phyloP scores from a whole-genome alignment of 805 yeast genomes.

The Candida schatavii region DNA sequence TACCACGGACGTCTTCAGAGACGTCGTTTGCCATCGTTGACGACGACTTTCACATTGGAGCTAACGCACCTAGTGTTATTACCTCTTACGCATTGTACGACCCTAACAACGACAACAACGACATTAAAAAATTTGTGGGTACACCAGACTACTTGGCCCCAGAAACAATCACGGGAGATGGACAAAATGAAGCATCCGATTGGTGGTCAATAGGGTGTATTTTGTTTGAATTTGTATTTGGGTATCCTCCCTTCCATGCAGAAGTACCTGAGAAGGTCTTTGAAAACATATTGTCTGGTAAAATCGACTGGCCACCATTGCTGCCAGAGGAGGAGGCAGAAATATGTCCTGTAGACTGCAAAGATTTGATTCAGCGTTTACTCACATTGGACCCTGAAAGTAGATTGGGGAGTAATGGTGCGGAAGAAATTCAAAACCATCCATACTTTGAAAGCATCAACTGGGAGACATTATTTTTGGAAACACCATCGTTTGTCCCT shows the following conservation, averaged over 20 bases:
- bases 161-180: conserved; percentile 82
- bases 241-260: conserved; percentile 94
- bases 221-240: conserved; percentile 85
- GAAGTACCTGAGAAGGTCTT: conserved; percentile 77
- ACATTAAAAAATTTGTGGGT: conserved; percentile 75
- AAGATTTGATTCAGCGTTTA: conserved; percentile 65
- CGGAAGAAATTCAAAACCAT: conserved; percentile 75
- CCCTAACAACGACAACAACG: conserved; percentile 51
- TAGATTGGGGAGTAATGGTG: conserved; percentile 78
- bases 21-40: conserved; percentile 55
- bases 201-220: conserved; percentile 99
- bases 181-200: conserved; percentile 84
- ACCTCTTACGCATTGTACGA: conserved; percentile 64
- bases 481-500: conserved; percentile 84
- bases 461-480: conserved; percentile 72
- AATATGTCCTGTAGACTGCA: conserved; percentile 63
- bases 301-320: conserved; percentile 81
- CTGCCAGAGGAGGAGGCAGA: conserved; percentile 49
- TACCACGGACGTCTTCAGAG: conserved; percentile 52
- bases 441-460: conserved; percentile 69
- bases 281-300: conserved; percentile 69
- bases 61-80: conserved; percentile 11
- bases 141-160: conserved; percentile 98
- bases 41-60: conserved; percentile 41
- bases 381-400: conserved; percentile 60